Conservation (phyloP, 2,329 filamentous ascomycete species). For the Coniochaeta hoffmannii region DNA sequence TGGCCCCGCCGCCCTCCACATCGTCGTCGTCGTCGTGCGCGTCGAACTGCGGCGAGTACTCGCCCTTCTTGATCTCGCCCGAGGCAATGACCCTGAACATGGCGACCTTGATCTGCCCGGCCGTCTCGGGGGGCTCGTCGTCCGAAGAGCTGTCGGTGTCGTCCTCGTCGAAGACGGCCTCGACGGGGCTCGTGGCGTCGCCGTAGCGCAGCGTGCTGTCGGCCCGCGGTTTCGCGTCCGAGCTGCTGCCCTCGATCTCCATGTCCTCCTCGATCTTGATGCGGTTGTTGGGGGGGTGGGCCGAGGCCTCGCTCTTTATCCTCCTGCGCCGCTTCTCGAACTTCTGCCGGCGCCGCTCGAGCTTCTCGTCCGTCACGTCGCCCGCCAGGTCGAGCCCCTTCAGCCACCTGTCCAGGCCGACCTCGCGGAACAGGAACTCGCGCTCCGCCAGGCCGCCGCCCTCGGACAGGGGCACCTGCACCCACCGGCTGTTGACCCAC, state of each 20-base stretch:
- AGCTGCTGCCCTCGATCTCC: conserved; percentile 20
- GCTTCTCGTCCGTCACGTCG: conserved; percentile 79
- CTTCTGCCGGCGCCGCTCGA: conserved; percentile 82
- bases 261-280: conserved; percentile 21
- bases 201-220: conserved; percentile 77
- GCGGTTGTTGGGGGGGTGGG: conserved; percentile 18
- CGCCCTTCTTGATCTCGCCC: conserved; percentile 94
- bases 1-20: conserved; percentile 36
- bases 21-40: conserved; percentile 92
- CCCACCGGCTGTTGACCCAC: conserved; percentile 98
- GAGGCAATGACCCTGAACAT: conserved; percentile 93
- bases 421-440: conserved; percentile 95
- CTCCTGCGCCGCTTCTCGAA: conserved; percentile 61
- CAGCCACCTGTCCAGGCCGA: conserved; percentile 91
- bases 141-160: conserved; percentile 68
- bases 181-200: conserved; percentile 66
- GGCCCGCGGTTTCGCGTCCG: conserved; percentile 32
- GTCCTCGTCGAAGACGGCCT: conserved; percentile 60
- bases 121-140: conserved; percentile 85
- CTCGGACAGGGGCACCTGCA: conserved; percentile 84
- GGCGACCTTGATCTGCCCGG: conserved; percentile 96
- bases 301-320: conserved; percentile 36
- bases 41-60: conserved; percentile 96
- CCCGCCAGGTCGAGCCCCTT: conserved; percentile 94
- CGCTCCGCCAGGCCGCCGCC: conserved; percentile 91